phyloP scores from a whole-genome alignment of 2,329 filamentous ascomycete genomes.

The Beauveria pseudobassiana region DNA sequence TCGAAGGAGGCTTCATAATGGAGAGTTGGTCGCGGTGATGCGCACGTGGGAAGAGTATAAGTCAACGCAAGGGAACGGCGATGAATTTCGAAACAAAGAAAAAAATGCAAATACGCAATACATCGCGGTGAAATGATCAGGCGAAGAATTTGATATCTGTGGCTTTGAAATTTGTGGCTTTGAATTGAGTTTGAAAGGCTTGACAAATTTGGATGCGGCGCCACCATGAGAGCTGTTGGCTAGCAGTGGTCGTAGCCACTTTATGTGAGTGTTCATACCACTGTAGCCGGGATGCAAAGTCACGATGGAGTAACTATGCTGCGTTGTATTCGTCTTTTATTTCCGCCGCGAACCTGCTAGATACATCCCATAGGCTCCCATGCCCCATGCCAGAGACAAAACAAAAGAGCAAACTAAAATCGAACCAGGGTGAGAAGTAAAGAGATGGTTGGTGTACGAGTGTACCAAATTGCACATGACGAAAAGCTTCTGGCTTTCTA shows the following conservation, averaged over 20 bases:
- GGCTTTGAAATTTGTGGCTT: too few species aligned
- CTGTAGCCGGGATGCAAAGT: not conserved
- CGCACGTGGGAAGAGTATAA: not conserved
- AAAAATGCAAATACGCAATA: too few species aligned
- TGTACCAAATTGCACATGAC: not conserved
- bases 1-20: not conserved
- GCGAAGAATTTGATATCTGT: too few species aligned
- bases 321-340: constrained; percentile 10
- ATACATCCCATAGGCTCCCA: constrained; percentile 8
- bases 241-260: too few species aligned
- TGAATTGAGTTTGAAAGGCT: too few species aligned
- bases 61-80: not conserved
- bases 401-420: not conserved
- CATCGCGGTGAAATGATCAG: too few species aligned
- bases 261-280: too few species aligned
- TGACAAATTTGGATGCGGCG: not conserved
- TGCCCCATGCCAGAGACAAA: not conserved
- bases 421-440: not conserved
- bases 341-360: constrained; percentile 9
- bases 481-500: constrained; percentile 3
- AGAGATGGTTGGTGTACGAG: not conserved
- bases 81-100: too few species aligned
- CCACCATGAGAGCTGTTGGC: not conserved
- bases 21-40: not conserved
- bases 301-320: not conserved